Base-by-base conservation (phyloP, 495 filamentous ascomycete genomes). In the Aspergillus sclerotioniger region DNA sequence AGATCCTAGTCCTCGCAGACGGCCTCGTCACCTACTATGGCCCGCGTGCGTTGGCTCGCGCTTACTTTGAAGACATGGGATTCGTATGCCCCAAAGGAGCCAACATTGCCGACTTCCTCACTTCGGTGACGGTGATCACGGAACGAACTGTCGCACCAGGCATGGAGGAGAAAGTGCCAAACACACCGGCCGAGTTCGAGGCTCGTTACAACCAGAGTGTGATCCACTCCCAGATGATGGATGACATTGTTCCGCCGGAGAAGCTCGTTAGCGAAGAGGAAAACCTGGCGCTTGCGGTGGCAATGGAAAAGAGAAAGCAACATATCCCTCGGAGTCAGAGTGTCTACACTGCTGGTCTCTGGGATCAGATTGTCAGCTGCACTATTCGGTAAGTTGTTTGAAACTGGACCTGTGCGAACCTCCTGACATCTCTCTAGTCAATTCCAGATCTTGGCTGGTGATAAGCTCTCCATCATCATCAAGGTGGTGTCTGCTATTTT, bases 11-110 rank as follows among this genome's bases (percentile, higher is more conserved):
- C 2, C 74, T 94, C 12, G 90, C 91, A 45, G 90, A 91, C 48
- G 90, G 90, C 8, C 78, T 84, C 39, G 88, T 92, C 58, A 92
- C 88, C 52, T 94, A 85, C 74, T 94, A 90, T 56, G 90, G 90
- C 1, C 76, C 77, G 4, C 80, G 83, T 1, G 61, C 72, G 43
- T 70, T 74, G 3, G 90, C 90, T 6, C 86, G 78, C 59, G 70
- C 73, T 50, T 92, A 87, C 69, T 92, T 92, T 59, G 71, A 83
- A 57, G 72, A 87, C 33, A 76, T 94, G 60, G 90, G 90, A 6
- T 94, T 90, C 63, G 69, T 81, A 2, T 88, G 83, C 63, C 87
- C 87, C 1, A 72, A 78, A 21, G 84, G 90, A 37, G 82, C 86
- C 56, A 92, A 87, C 7, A 85, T 86, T 2, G 86, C 88, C 7